Base-by-base conservation (phyloP, 805 yeast species). In the Spencermartinsiella europaea region DNA sequence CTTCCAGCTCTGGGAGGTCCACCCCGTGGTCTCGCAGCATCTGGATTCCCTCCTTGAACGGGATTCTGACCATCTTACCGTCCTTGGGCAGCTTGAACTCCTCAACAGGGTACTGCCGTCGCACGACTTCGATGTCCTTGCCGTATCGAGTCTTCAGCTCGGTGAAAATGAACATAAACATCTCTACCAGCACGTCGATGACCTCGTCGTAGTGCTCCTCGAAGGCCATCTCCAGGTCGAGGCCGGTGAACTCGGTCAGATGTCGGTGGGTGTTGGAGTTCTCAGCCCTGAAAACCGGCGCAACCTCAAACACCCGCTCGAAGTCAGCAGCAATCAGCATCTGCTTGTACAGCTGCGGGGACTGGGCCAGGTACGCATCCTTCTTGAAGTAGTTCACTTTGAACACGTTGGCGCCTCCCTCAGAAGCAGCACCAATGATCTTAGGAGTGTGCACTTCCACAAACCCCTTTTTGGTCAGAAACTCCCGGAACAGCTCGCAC, bases 221-320 rank as follows among this genome's bases (percentile, higher is more conserved):
- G 64, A 93, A 85, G 8, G 96, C 86, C 95, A 93, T 89, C 72
- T 93, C 99, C 71, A 93, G 71, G 75, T 93, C 99, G 60, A 95
- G 81, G 49, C 99, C 99, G 52, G 85, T 85, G 68, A 93, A 93
- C 71, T 93, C 99, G 47, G 99, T 93, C 95, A 93, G 83, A 71
- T 93, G 99, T 73, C 99, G 90, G 70, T 93, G 98, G 17, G 99
- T 91, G 75, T 93, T 90, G 52, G 98, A 91, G 76, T 93, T 91
- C 70, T 93, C 99, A 48, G 99, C 99, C 72, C 99, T 81, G 79
- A 93, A 93, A 38, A 93, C 98, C 33, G 99, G 98, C 1, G 93
- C 98, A 62, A 93, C 77, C 73, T 93, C 99, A 65, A 80, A 93
- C 41, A 93, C 99, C 61, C 80, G 81, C 74, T 93, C 99, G 61